Conservation (phyloP, 2,329 filamentous ascomycete species). For the Didymella segeticola region DNA sequence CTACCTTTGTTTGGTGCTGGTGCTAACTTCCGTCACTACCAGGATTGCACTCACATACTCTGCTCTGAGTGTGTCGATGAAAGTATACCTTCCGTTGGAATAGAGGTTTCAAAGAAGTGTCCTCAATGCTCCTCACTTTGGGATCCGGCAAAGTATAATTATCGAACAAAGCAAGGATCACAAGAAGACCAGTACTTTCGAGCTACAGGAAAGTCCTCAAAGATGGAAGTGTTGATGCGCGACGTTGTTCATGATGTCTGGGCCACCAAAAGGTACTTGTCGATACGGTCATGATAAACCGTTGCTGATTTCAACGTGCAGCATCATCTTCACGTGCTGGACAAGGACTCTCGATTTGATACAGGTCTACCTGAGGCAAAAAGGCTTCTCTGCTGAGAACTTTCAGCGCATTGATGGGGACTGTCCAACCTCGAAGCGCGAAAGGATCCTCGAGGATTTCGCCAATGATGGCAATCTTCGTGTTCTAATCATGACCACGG, state of each 20-base stretch:
- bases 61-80: constrained; percentile 46
- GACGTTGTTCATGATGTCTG: constrained; percentile 40
- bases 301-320: not conserved
- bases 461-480: constrained; percentile 24
- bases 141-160: not conserved
- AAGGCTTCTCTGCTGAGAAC: constrained; percentile 3
- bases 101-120: constrained; percentile 18
- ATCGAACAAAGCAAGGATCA: constrained; percentile 2
- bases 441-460: constrained; percentile 52
- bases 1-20: constrained; percentile 32
- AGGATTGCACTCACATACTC: constrained; percentile 41
- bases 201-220: constrained; percentile 40
- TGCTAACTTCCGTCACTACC: constrained; percentile 29
- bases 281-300: too few relatives aligned
- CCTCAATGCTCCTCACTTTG: constrained; percentile 33
- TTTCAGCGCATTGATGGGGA: constrained; percentile 57
- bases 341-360: constrained; percentile 39
- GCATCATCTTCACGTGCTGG: constrained; percentile 45
- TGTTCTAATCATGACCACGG: constrained; percentile 61
- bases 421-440: constrained; percentile 45
- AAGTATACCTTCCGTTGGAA: constrained; percentile 20
- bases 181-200: constrained; percentile 41
- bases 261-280: constrained; percentile 41
- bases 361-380: constrained; percentile 16
- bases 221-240: constrained; percentile 43